A percentile compares a stretch with the other conserved stretches of the same genome.
Evolutionary conservation across 1,284 basidiomycete genomes (phyloP).

Genomic region (Boletellus deceptivus): DNA sequence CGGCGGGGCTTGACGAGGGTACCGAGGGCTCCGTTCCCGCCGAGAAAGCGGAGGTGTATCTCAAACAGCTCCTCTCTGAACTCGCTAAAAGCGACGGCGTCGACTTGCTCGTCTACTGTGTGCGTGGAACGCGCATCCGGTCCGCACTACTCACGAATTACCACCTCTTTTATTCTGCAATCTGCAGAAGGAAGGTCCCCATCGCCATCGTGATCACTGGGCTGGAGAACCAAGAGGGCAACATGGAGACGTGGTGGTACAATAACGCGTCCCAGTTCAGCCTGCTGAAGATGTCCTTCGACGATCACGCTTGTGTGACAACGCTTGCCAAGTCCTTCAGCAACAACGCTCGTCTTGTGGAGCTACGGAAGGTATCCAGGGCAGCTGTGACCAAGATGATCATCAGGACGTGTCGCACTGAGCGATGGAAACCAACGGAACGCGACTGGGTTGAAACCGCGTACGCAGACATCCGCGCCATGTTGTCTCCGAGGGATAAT

Average conservation of each 20-base stretch:
- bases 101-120: constrained; percentile 30
- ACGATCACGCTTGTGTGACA: constrained; percentile 28
- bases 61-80: constrained; percentile 29
- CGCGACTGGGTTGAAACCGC: constrained; percentile 26
- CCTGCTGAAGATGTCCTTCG: constrained; percentile 23
- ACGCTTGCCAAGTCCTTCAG: constrained; percentile 16
- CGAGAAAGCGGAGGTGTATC: constrained; percentile 25
- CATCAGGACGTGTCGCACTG: constrained; percentile 15
- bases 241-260: constrained; percentile 31
- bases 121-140: constrained; percentile 30
- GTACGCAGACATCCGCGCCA: constrained; percentile 25
- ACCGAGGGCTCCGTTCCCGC: constrained; percentile 25
- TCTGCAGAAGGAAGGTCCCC: constrained; percentile 32
- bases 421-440: constrained; percentile 25
- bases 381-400: constrained; percentile 18
- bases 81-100: constrained; percentile 20
- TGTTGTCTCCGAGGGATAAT: constrained; percentile 15
- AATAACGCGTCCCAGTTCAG: constrained; percentile 21
- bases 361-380: constrained; percentile 21
- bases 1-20: constrained; percentile 31
- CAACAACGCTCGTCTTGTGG: constrained; percentile 10
- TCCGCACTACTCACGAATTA: constrained; percentile 28
- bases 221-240: constrained; percentile 27
- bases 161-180: constrained; percentile 32
- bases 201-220: constrained; percentile 31